These are phyloP conservation scores for Neurospora hispaniola DNA, from an alignment of 495 filamentous ascomycete genomes.

Conservation along the genomic window DNA sequence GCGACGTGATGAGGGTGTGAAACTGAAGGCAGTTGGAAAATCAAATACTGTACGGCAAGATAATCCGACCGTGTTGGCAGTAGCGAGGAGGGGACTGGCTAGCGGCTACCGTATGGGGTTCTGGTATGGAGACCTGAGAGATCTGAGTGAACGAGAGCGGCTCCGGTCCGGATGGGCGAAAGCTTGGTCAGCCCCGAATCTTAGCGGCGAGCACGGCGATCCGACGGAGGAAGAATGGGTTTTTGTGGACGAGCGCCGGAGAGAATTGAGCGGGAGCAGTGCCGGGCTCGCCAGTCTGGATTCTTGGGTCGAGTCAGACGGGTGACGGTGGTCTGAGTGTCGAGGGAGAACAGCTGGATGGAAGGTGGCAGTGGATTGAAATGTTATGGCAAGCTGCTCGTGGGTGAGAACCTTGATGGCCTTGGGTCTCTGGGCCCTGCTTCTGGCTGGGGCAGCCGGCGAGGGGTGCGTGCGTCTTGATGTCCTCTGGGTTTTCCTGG, in stretches of 20 bases:
- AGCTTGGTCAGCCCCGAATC: neutral
- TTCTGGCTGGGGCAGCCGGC: neutral
- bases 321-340: neutral
- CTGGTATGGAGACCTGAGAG: neutral
- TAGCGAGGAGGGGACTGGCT: neutral
- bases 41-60: neutral
- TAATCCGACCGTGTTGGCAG: neutral
- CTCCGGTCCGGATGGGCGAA: neutral
- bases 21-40: neutral
- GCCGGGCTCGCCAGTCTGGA: neutral
- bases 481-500: neutral
- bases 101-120: neutral
- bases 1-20: neutral
- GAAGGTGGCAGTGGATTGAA: slow-evolving; percentile 1
- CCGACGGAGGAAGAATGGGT: neutral
- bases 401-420: slow-evolving; percentile 18
- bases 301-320: neutral
- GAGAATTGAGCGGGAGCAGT: neutral
- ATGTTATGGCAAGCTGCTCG: neutral
- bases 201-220: neutral
- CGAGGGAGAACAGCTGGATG: neutral
- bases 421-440: neutral
- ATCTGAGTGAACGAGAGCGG: neutral
- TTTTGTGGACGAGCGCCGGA: neutral
- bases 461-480: neutral